Evolutionary conservation across 2,329 filamentous ascomycete species (phyloP).

Genomic region (Botrytis pseudocinerea): DNA sequence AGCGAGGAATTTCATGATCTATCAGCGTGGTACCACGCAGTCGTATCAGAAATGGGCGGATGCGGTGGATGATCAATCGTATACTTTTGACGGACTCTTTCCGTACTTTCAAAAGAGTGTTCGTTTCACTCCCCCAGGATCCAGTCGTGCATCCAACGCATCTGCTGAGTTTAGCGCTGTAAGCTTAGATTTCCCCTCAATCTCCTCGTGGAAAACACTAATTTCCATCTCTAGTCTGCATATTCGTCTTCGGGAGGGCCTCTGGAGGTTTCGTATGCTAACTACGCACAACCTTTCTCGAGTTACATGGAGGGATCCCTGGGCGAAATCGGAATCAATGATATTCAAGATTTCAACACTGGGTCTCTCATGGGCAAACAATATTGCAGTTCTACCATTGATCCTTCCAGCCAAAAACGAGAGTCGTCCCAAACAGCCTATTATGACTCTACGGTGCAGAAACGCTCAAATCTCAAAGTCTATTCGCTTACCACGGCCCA

Average conservation of each 20-base stretch:
- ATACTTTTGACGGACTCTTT: slow-evolving; percentile 48
- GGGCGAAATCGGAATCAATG: slow-evolving; percentile 40
- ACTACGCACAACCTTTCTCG: slow-evolving; percentile 43
- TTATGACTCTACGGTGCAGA: neutral
- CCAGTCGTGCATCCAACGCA: neutral
- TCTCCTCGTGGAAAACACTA: neutral
- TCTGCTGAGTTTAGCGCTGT: neutral
- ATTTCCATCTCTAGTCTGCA: slow-evolving; percentile 1
- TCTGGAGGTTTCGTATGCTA: slow-evolving; percentile 46
- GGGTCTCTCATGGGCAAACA: slow-evolving; percentile 13
- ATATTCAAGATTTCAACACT: slow-evolving; percentile 6
- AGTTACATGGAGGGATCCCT: slow-evolving; percentile 43
- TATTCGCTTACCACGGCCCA: slow-evolving; percentile 47
- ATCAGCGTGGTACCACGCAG: slow-evolving; percentile 16
- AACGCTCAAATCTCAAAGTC: slow-evolving; percentile 41
- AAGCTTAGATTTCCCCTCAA: neutral
- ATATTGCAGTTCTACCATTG: slow-evolving; percentile 12
- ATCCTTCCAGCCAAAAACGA: neutral
- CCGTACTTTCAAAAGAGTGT: slow-evolving; percentile 46
- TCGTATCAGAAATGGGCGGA: slow-evolving; percentile 46
- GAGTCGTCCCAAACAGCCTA: slow-evolving; percentile 17
- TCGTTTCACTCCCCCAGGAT: slow-evolving; percentile 26
- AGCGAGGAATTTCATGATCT: slow-evolving; percentile 43
- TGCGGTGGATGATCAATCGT: slow-evolving; percentile 45
- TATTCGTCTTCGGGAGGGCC: slow-evolving; percentile 36